Conservation (phyloP, 768 basidiomycete species). For the Rhodosporidiobolus sp. region DNA sequence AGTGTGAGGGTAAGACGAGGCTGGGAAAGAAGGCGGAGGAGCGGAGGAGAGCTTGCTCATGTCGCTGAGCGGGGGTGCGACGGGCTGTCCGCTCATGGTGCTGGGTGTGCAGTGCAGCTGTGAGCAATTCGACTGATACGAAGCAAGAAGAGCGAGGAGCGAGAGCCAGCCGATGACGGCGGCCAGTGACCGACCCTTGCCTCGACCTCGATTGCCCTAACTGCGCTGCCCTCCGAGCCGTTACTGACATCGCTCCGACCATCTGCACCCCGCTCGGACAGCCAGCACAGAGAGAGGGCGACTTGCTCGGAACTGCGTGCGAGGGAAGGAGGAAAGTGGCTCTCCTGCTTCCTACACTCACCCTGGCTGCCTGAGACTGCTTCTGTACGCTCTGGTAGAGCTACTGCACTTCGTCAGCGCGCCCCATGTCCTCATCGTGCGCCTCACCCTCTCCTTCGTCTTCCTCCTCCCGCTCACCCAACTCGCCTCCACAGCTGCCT, state of each 20-base stretch:
- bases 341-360: too few relatives aligned
- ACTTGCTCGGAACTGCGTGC: too few relatives aligned
- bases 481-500: conserved; percentile 3
- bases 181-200: too few relatives aligned
- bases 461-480: not conserved
- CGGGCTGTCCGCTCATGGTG: not conserved
- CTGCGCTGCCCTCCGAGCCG: too few relatives aligned
- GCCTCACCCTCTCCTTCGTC: not conserved
- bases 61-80: not conserved
- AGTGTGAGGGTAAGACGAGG: not conserved
- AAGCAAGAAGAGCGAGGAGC: not conserved
- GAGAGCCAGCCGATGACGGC: not conserved
- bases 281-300: too few relatives aligned
- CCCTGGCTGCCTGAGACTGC: too few relatives aligned
- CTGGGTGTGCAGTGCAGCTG: too few relatives aligned
- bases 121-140: not conserved
- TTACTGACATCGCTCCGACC: too few relatives aligned
- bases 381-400: too few relatives aligned
- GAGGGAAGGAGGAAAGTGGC: too few relatives aligned
- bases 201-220: too few relatives aligned
- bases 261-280: too few relatives aligned
- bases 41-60: not conserved
- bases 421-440: not conserved
- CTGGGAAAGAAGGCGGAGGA: not conserved
- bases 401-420: not conserved